Conservation (phyloP, 2,329 filamentous ascomycete genomes). For the Hypoxylon sp. region DNA sequence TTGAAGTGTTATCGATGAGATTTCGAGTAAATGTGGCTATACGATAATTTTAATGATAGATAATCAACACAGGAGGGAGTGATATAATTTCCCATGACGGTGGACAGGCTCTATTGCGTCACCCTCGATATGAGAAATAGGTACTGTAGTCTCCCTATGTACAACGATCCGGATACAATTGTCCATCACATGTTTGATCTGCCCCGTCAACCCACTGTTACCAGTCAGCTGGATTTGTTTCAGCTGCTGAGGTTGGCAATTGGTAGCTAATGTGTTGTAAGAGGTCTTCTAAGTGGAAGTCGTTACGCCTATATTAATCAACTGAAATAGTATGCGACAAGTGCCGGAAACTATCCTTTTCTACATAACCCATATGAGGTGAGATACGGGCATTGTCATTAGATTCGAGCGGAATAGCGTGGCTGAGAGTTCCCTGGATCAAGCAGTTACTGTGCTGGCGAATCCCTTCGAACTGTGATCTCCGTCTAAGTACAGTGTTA, state of each 20-base stretch:
- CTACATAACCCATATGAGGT: neutral
- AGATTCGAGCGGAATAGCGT: neutral
- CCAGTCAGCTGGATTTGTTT: conserved; percentile 25
- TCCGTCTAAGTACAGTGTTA: neutral
- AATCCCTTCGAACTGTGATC: neutral
- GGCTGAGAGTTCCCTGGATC: neutral
- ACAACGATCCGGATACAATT: too few species aligned
- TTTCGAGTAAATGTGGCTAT: neutral
- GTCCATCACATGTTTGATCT: conserved; percentile 29
- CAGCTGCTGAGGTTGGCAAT: neutral
- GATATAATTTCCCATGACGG: neutral
- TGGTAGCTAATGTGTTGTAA: conserved; percentile 1
- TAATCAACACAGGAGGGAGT: neutral
- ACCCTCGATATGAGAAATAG: conserved; percentile 1
- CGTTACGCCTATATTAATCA: neutral
- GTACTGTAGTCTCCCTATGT: too few species aligned
- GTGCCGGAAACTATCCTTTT: too few species aligned
- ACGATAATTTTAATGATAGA: neutral
- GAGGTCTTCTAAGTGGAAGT: neutral
- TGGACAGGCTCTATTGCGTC: conserved; percentile 11
- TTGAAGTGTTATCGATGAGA: conserved; percentile 2
- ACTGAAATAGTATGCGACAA: too few species aligned
- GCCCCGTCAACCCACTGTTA: conserved; percentile 3
- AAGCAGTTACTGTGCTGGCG: neutral
- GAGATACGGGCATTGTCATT: neutral